Percentiles rank a stretch among this genome's conserved stretches.
These are phyloP conservation scores for Colletotrichum caudatum DNA, from an alignment of 2,329 filamentous ascomycete genomes.

Conservation along the genomic window DNA sequence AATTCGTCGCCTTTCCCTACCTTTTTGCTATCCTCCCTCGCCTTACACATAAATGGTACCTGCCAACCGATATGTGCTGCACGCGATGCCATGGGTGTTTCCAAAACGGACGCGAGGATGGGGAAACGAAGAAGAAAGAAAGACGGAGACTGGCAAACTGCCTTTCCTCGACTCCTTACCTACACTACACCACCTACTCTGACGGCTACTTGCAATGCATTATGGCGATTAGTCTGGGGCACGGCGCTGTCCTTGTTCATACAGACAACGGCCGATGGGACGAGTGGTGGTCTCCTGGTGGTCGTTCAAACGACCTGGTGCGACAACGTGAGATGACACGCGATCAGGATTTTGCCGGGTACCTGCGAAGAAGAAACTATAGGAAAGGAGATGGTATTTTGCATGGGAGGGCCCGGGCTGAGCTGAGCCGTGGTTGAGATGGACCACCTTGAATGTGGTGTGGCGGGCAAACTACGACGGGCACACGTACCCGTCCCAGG, in stretches of 20 bases:
- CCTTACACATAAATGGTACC: slow-evolving; percentile 14
- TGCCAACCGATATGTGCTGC: slow-evolving; percentile 14
- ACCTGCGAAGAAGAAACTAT: slow-evolving; percentile 28
- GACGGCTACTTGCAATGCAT: background rate
- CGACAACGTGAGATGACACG: slow-evolving; percentile 24
- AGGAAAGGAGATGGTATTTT: background rate
- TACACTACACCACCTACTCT: background rate
- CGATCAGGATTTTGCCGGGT: slow-evolving; percentile 20
- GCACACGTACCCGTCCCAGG: slow-evolving; percentile 2
- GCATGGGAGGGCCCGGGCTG: slow-evolving; percentile 22
- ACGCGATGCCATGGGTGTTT: slow-evolving; percentile 27
- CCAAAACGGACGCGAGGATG: slow-evolving; percentile 8
- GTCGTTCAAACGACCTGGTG: slow-evolving; percentile 7
- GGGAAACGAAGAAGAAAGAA: slow-evolving; percentile 17
- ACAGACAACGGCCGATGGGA: background rate
- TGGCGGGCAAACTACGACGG: slow-evolving; percentile 12
- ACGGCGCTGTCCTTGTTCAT: background rate
- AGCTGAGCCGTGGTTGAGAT: slow-evolving; percentile 28
- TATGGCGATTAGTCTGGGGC: background rate
- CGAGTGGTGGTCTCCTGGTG: slow-evolving; percentile 6
- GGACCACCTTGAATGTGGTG: slow-evolving; percentile 21
- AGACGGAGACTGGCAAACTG: slow-evolving; percentile 10
- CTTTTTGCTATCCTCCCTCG: slow-evolving; percentile 6
- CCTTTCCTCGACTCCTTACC: background rate
- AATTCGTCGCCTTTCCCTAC: slow-evolving; percentile 21